Evolutionary conservation across 495 filamentous ascomycete species (phyloP).

Genomic region (Astrothelium subdiscretum): DNA sequence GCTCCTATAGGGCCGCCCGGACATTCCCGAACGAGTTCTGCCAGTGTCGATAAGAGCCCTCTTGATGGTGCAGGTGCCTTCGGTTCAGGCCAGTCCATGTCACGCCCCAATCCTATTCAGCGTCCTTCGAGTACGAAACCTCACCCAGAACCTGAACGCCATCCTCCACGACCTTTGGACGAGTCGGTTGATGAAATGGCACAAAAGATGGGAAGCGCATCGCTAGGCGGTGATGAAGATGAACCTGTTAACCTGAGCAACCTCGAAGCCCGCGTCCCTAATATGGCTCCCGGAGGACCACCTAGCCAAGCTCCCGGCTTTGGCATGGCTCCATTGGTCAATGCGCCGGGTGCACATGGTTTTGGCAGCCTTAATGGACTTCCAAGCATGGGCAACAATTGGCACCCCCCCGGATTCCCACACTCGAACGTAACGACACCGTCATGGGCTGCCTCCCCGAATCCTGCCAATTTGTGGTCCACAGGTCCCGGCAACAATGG

Average conservation of each 20-base stretch:
- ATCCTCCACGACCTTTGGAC: conserved; percentile 22
- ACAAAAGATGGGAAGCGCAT: conserved; percentile 82
- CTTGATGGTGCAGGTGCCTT: conserved; percentile 15
- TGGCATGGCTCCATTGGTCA: conserved; percentile 9
- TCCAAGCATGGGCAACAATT: conserved; percentile 13
- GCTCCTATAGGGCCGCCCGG: conserved; percentile 11
- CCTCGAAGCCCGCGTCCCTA: conserved; percentile 13
- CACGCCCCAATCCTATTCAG: conserved; percentile 76
- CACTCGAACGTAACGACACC: neutral
- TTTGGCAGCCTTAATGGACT: conserved; percentile 14
- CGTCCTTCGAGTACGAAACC: conserved; percentile 70
- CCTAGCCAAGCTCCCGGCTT: neutral
- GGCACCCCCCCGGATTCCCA: conserved; percentile 21
- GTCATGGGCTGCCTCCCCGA: conserved; percentile 1
- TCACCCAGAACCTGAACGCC: conserved; percentile 21
- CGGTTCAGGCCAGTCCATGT: conserved; percentile 46
- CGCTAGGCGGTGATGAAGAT: conserved; percentile 74
- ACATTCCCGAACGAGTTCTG: conserved; percentile 15
- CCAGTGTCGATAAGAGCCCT: conserved; percentile 15
- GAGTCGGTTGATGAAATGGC: conserved; percentile 56
- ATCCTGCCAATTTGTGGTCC: conserved; percentile 35
- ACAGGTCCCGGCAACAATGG: conserved; percentile 13
- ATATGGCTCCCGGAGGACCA: neutral
- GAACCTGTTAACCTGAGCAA: conserved; percentile 35
- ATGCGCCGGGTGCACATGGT: neutral